Evolutionary conservation across 441 rosid species (phyloP).

Genomic region (Breynia disticha): DNA sequence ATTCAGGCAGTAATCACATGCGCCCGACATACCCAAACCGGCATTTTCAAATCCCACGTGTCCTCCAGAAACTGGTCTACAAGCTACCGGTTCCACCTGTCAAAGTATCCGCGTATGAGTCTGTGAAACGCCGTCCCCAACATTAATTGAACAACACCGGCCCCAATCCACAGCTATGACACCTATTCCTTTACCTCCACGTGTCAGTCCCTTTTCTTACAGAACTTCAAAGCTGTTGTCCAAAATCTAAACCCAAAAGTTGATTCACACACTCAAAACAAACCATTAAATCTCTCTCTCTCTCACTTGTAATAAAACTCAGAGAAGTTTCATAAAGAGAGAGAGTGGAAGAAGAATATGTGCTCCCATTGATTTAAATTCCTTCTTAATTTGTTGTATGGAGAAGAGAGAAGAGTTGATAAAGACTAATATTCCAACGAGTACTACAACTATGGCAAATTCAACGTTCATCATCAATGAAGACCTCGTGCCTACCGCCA

Average conservation of each 20-base stretch:
- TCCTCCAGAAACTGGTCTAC: conserved; percentile 3
- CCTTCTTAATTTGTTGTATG: conserved; percentile 24
- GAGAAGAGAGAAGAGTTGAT: conserved; percentile 27
- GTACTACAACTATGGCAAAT: conserved; percentile 33
- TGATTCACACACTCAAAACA: conserved; percentile 36
- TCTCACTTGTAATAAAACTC: conserved; percentile 6
- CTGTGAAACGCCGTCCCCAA: conserved; percentile 20
- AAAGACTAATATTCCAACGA: neutral
- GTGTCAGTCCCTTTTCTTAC: conserved; percentile 44
- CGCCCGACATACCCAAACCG: conserved; percentile 13
- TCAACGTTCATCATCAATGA: conserved; percentile 13
- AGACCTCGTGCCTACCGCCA: neutral
- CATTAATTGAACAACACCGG: conserved; percentile 52
- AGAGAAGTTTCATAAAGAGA: neutral
- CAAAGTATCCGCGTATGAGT: conserved; percentile 31
- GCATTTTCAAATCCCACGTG: conserved; percentile 17
- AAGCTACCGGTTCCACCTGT: conserved; percentile 44
- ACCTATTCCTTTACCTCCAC: conserved; percentile 37
- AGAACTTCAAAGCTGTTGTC: conserved; percentile 54
- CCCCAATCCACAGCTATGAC: conserved; percentile 19
- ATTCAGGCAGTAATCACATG: conserved; percentile 19
- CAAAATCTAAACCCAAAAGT: conserved; percentile 37
- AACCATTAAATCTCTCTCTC: conserved; percentile 1
- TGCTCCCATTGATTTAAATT: conserved; percentile 9
- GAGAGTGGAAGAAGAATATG: conserved; percentile 21